Base-by-base conservation (phyloP, 139 green algal species). In the Parachlorella kessleri region DNA sequence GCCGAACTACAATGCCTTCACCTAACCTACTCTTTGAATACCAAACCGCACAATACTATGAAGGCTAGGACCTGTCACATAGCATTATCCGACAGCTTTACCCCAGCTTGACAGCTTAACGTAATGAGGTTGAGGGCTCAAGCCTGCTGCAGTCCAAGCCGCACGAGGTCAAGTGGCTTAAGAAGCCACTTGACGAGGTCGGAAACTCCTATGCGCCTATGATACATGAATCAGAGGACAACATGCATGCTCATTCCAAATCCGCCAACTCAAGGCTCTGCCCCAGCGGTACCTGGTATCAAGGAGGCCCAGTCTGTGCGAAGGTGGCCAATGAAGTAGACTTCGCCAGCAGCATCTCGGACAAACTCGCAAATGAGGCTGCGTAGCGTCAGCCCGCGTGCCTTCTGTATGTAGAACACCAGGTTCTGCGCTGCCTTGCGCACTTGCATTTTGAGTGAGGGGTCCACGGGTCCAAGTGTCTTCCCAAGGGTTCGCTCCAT, bases 351-450 rank as follows among this genome's bases (percentile, higher is more conserved):
- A 2, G 64, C 36, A 55, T 86, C 77, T 0, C 84, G 87, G 18
- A 88, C 42, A 77, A 84, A 90, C 72, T 91, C 87, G 41, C 83
- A 84, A 23, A 87, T 81, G 30, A 92, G 77, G 55, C 84, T 41
- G 3, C 73, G 77, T 41, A 92, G 80, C 23, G 84, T 88, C 24
- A 91, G 76, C 37, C 74, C 55, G 65, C 91, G 87, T 54, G 88
- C 86, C 28, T 77, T 81, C 79, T 93, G 76, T 35, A 91, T 85
- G 85, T 93, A 90, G 74, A 90, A 86, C 21, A 91, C 88, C 55
- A 93, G 48, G 68, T 85, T 55, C 4, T 73, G 65, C 1, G 77
- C 85, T 26, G 86, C 72, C 75, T 86, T 87, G 3, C 86, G 70
- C 28, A 89, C 76, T 64, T 69, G 70, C 83, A 90, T 89, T 35